These are phyloP conservation scores for Salvia hispanica DNA, from an alignment of 257 asterid genomes.

Conservation along the genomic window DNA sequence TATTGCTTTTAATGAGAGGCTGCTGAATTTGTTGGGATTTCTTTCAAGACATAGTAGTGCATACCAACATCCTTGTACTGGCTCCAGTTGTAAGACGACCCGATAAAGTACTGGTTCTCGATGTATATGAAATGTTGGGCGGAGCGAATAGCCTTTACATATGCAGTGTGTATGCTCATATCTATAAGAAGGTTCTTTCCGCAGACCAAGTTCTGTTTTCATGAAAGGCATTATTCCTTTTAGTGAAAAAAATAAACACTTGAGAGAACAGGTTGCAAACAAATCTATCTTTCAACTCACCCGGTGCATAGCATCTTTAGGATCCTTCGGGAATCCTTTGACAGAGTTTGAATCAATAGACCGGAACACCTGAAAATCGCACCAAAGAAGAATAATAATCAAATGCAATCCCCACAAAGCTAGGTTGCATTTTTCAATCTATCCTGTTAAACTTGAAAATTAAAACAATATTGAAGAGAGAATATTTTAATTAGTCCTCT, in stretches of 20 bases:
- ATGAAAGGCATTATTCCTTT: conserved; percentile 21
- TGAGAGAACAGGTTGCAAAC: background rate
- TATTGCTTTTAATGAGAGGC: background rate
- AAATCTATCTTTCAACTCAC: conserved; percentile 47
- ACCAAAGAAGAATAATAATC: conserved; percentile 14
- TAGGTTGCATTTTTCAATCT: too few species aligned
- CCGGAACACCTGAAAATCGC: conserved; percentile 70
- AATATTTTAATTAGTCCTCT: background rate
- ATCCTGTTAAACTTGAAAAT: too few species aligned
- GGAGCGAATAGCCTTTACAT: conserved; percentile 87
- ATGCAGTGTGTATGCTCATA: conserved; percentile 98
- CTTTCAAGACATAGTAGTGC: conserved; percentile 9
- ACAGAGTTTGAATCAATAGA: conserved; percentile 98
- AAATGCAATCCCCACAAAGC: background rate
- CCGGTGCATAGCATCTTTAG: conserved; percentile 72
- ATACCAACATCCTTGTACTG: conserved; percentile 80
- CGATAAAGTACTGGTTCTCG: conserved; percentile 97
- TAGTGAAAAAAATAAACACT: conserved; percentile 13
- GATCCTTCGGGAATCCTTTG: conserved; percentile 89
- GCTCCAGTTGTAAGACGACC: conserved; percentile 91
- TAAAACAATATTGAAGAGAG: background rate
- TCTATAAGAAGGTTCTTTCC: conserved; percentile 96
- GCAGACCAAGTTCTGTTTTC: conserved; percentile 80
- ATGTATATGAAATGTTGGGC: conserved; percentile 95
- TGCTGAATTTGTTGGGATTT: background rate